Base-by-base conservation (phyloP, 2,329 filamentous ascomycete species). In the Fusarium miscanthi region DNA sequence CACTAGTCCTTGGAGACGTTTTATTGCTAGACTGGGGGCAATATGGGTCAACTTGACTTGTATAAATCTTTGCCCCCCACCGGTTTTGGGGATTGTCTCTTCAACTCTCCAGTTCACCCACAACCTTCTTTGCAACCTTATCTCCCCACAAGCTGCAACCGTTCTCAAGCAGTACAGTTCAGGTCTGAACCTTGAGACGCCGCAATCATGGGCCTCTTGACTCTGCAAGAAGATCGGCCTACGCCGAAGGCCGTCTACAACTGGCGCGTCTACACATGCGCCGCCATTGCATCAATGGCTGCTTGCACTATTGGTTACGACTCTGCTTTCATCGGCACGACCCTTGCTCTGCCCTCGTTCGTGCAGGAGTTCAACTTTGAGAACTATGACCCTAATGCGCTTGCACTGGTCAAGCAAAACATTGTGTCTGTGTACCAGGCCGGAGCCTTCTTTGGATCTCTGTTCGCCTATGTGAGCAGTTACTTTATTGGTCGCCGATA, bases 351-450 rank as follows among this genome's bases (percentile, higher is more conserved):
- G 35, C 85, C 87, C 0, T 92, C 92, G 0, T 95, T 95, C 81
- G 85, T 84, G 48, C 77, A 84, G 3, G 93, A 95, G 78, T 95
- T 95, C 79, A 76, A 84, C 19, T 91, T 94, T 75, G 83, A 80
- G 5, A 76, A 81, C 5, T 87, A 91, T 82, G 81, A 78, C 8
- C 59, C 79, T 1, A 61, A 76, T 6, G 78, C 87, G n/a, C 82
- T 90, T 31, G 87, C 90, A 35, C 81, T 92, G 8, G 83, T 92
- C 52, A 91, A 90, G 77, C 85, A 91, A 76, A 95, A 95, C 80
- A 94, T 95, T 69, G 93, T 94, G 57, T 94, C 91, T 31, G 88
- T 92, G 59, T 95, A 94, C 83, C 93, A 95, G 81, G 93, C 93
- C 14, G 93, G 93, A 66, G 93, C 93, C 66, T 95, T 96, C 84